phyloP scores from a whole-genome alignment of 2,329 filamentous ascomycete genomes.

The Pyricularia sp. region DNA sequence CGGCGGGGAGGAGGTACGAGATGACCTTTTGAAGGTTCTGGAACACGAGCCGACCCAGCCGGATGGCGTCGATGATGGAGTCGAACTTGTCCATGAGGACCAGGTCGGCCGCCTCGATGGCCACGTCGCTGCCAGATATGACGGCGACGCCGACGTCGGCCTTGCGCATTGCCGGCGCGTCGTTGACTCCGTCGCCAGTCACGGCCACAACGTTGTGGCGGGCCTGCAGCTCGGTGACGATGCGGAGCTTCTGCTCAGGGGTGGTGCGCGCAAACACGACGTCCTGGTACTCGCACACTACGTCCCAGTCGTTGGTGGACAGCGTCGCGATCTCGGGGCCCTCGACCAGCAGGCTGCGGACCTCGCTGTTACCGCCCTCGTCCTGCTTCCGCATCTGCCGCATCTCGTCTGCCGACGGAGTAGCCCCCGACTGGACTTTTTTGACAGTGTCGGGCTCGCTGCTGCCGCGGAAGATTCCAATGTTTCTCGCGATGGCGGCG shows the following conservation, averaged over 20 bases:
- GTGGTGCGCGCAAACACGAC: conserved; percentile 71
- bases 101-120: conserved; percentile 73
- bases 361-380: conserved; percentile 3
- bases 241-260: conserved; percentile 70
- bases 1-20: conserved; percentile 64
- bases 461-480: conserved; percentile 48
- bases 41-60: conserved; percentile 67
- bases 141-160: conserved; percentile 84
- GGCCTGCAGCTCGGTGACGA: conserved; percentile 65
- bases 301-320: conserved; percentile 60
- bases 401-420: conserved; percentile 26
- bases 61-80: conserved; percentile 62
- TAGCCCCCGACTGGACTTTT: conserved; percentile 41
- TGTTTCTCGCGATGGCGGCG: conserved; percentile 61
- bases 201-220: conserved; percentile 64
- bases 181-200: conserved; percentile 86
- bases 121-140: conserved; percentile 72
- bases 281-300: conserved; percentile 55
- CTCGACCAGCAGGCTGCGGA: conserved; percentile 44
- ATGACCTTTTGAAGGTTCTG: conserved; percentile 73
- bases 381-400: conserved; percentile 15
- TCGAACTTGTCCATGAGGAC: conserved; percentile 69
- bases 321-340: conserved; percentile 57
- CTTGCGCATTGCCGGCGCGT: conserved; percentile 69
- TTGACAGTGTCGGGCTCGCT: conserved; percentile 31